These are phyloP conservation scores for Cantharellus cinnabarinus DNA, from an alignment of 768 basidiomycete genomes.

Conservation along the genomic window DNA sequence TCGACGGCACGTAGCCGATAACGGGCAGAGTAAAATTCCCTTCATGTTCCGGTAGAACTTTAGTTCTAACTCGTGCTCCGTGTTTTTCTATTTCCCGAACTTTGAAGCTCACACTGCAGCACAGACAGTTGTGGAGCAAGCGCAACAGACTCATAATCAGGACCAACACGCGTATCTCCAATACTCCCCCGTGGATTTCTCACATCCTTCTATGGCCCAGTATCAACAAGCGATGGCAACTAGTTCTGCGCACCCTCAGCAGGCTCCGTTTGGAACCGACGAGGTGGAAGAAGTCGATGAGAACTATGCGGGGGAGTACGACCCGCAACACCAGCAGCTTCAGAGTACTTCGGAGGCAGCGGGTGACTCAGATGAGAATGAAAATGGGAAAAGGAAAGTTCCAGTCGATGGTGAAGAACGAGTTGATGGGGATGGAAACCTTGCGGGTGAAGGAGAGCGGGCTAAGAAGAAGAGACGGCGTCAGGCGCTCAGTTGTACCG, in stretches of 20 bases:
- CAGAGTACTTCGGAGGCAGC: background rate
- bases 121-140: background rate
- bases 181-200: background rate
- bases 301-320: background rate
- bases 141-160: background rate
- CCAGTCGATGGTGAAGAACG: background rate
- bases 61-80: too few species aligned
- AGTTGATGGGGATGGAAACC: slow-evolving; percentile 5
- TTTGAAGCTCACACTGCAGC: too few species aligned
- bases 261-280: background rate
- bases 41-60: too few species aligned
- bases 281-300: background rate
- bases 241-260: background rate
- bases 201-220: background rate
- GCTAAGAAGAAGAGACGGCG: slow-evolving; percentile 69
- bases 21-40: too few species aligned
- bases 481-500: slow-evolving; percentile 71
- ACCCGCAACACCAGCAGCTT: background rate
- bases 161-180: background rate
- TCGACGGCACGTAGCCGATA: too few species aligned
- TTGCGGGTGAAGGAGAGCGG: slow-evolving; percentile 15
- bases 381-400: background rate
- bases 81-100: too few species aligned
- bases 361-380: background rate
- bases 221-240: background rate